Conservation (phyloP, 139 green algal species). For the Chlorella sp. region DNA sequence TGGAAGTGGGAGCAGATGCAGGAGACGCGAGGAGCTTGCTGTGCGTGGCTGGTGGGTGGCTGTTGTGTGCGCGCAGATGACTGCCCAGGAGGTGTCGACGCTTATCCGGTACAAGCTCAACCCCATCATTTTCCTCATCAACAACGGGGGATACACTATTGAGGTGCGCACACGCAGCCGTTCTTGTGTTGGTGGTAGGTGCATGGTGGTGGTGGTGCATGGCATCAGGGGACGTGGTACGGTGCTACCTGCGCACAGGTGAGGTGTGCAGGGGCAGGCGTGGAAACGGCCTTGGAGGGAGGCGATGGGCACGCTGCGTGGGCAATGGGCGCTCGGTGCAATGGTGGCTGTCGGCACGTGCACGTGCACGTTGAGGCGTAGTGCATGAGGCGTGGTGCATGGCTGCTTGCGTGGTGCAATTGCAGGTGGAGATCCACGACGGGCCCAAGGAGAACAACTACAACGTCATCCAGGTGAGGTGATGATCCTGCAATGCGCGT, state of each 20-base stretch:
- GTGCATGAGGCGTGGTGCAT: no score
- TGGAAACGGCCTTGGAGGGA: background rate
- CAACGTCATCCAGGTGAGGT: constrained; percentile 48
- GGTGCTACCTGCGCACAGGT: background rate
- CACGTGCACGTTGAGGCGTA: no score
- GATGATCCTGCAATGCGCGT: no score
- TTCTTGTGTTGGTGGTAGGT: background rate
- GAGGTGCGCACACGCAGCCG: constrained; percentile 25
- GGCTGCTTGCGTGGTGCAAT: no score
- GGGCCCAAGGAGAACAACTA: no score
- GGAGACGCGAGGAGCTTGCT: no score
- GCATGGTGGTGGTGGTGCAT: background rate
- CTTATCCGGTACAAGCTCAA: constrained; percentile 62
- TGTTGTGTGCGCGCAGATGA: constrained; percentile 11
- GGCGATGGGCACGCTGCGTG: background rate
- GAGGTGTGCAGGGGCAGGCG: background rate
- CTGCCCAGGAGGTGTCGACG: constrained; percentile 57
- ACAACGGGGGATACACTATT: constrained; percentile 77
- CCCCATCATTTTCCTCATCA: constrained; percentile 83
- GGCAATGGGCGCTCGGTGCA: background rate
- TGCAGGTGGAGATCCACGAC: constrained; percentile 68
- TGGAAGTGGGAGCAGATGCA: no score
- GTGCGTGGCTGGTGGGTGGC: no score
- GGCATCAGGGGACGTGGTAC: background rate
- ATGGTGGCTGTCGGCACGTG: background rate